Evolutionary conservation across 805 yeast species (phyloP), one percentile per base, ranked within the genome.

Genomic region (Cyberlindnera mycetangii): DNA sequence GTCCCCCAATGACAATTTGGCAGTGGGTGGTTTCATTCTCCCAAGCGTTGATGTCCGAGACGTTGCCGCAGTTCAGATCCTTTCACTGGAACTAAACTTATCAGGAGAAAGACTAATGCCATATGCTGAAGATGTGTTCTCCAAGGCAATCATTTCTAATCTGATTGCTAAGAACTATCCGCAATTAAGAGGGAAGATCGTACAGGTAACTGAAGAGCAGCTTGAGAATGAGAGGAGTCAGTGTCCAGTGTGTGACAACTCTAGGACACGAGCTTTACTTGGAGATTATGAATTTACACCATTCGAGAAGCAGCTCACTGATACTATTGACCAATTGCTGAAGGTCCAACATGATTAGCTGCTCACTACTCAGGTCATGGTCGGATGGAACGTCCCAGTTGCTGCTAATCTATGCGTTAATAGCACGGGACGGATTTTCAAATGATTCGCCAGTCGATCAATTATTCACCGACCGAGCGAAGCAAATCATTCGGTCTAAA

Each of bases 111-210:
- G 25, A 22, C 10, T 22, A 10, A 22, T 22, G 25, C 25, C 25
- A 7, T 22, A 22, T 22, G 7, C 25, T 8, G 10, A 22, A 7
- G 25, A 22, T 22, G 25, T 22, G 25, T 51, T 59, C 42, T 22
- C 25, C 10, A 22, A 22, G 10, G 25, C 25, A 22, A 22, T 22
- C 25, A 22, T 64, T 8, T 39, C 58, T 15, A 37, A 53, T 36
- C 42, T 54, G n/a, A 32, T 67, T 35, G 54, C 55, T 48, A 57
- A 62, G 15, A 55, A 66, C 9, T 65, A 74, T 55, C 73, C 75
- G 8, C 57, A 65, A 44, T 59, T 70, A 47, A 58, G 58, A 39
- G 72, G 68, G n/a, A 67, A 68, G 45, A 54, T 75, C 41, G 71
- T 77, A 4, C 60, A 48, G 15, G 25, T 7, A 10, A 53, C 59